A percentile compares a stretch with the other conserved stretches of the same genome.
Evolutionary conservation across 306 rosid genomes (phyloP).

Genomic region (Cicer cuneatum): DNA sequence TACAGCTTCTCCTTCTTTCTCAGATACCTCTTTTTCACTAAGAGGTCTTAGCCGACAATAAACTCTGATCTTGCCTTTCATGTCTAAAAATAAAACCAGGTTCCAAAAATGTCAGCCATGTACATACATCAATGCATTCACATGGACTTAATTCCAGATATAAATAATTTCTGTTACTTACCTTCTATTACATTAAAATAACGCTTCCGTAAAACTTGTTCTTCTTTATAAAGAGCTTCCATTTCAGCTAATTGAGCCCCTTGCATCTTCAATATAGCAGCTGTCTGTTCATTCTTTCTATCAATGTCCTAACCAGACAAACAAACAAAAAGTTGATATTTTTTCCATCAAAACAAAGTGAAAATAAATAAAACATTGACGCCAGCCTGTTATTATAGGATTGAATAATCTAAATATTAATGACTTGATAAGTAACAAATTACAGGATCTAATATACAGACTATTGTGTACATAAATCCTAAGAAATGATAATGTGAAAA

Average conservation of each 20-base stretch:
- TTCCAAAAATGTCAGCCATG: slow-evolving; percentile 5
- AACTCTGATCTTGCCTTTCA: slow-evolving; percentile 99
- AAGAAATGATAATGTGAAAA: neutral
- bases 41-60: slow-evolving; percentile 88
- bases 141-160: slow-evolving; percentile 4
- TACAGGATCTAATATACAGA: neutral
- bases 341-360: slow-evolving; percentile 10
- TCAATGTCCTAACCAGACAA: slow-evolving; percentile 74
- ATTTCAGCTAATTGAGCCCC: slow-evolving; percentile 90
- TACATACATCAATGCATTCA: neutral
- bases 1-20: slow-evolving; percentile 56
- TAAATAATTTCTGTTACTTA: slow-evolving; percentile 30
- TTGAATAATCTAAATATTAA: neutral
- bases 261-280: slow-evolving; percentile 91
- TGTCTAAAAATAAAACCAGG: slow-evolving; percentile 62
- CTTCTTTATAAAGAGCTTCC: slow-evolving; percentile 91
- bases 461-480: neutral
- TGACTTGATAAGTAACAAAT: slow-evolving; percentile 10
- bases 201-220: slow-evolving; percentile 88
- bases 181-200: slow-evolving; percentile 95
- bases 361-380: slow-evolving; percentile 4
- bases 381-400: neutral
- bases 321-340: neutral
- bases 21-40: slow-evolving; percentile 69
- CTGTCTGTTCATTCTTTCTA: slow-evolving; percentile 97